Evolutionary conservation across 768 basidiomycete genomes (phyloP), one percentile per base, ranked within the genome.

Genomic region (Amyloporia xantha): DNA sequence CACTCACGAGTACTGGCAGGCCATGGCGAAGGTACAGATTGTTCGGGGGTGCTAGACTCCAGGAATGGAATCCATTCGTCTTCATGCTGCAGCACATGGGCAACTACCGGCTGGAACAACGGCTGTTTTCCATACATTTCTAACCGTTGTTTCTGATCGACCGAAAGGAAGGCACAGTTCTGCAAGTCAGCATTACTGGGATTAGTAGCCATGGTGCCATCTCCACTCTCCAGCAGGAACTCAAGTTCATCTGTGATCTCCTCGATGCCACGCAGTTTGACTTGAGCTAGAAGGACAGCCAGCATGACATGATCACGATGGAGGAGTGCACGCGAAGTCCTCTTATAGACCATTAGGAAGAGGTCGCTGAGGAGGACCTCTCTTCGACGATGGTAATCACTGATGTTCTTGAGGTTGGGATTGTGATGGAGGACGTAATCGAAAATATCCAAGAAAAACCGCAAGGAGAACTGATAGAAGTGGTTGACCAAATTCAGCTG

Each of bases 361-460:
- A 99, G 75, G 58, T 96, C 93, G 46, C 84, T 81, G 47, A 91
- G 68, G 19, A 99, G 71, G 46, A 94, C 86, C 40, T 84, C 78
- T 28, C 91, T 80, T 10, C 96, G 84, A 37, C 68, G 69, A 43
- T 72, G 70, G 48, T 91, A 68, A 54, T 96, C 92, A 20, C 81
- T 73, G 49, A 94, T 75, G 51, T 78, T 79, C 65, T 77, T 83
- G 53, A 98, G 77, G 63, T 92, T 86, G 10, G 94, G 93, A 62
- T 98, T 97, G 58, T 88, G 84, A 56, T 87, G 86, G 6, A 98
- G 78, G 50, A 95, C 82, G 58, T 87, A 91, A 69, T 98, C 91
- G 69, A 99, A 99, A 61, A 97, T 95, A 64, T 96, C 95, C 51
- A 98, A 78, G 86, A 99, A 99, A 77, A 95, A 97, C 24, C 76